Evolutionary conservation across 768 basidiomycete genomes (phyloP).

Genomic region (Chiua virens): DNA sequence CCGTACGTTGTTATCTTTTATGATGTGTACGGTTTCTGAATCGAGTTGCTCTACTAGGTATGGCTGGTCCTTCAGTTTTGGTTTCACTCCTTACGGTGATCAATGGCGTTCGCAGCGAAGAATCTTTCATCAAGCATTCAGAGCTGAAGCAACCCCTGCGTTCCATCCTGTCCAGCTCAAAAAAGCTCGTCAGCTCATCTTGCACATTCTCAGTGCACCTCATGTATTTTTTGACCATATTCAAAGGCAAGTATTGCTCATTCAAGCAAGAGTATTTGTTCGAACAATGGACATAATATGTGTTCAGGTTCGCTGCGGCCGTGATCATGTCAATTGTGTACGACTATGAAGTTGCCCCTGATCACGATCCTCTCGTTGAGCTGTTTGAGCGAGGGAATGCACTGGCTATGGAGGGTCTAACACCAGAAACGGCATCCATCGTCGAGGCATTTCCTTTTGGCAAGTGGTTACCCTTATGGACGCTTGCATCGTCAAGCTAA

Average conservation of each 20-base stretch:
- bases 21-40: too few relatives aligned
- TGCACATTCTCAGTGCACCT: slow-evolving; percentile 12
- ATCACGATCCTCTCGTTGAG: slow-evolving; percentile 38
- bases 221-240: slow-evolving; percentile 1
- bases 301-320: slow-evolving; percentile 32
- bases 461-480: background rate
- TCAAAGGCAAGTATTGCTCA: slow-evolving; percentile 3
- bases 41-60: too few relatives aligned
- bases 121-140: too few relatives aligned
- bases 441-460: slow-evolving; percentile 24
- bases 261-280: background rate
- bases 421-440: slow-evolving; percentile 14
- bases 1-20: too few relatives aligned
- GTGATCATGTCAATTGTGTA: slow-evolving; percentile 43
- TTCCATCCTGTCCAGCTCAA: slow-evolving; percentile 18
- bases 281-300: background rate
- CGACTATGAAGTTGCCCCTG: slow-evolving; percentile 36
- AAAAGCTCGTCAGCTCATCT: slow-evolving; percentile 19
- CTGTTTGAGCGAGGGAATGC: slow-evolving; percentile 35
- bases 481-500: background rate
- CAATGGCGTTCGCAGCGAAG: too few relatives aligned
- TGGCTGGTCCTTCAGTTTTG: too few relatives aligned
- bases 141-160: slow-evolving; percentile 9
- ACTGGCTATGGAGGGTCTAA: slow-evolving; percentile 11
- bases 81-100: too few relatives aligned